Base-by-base conservation (phyloP, 495 filamentous ascomycete genomes). In the Hyaloscypha variabilis region DNA sequence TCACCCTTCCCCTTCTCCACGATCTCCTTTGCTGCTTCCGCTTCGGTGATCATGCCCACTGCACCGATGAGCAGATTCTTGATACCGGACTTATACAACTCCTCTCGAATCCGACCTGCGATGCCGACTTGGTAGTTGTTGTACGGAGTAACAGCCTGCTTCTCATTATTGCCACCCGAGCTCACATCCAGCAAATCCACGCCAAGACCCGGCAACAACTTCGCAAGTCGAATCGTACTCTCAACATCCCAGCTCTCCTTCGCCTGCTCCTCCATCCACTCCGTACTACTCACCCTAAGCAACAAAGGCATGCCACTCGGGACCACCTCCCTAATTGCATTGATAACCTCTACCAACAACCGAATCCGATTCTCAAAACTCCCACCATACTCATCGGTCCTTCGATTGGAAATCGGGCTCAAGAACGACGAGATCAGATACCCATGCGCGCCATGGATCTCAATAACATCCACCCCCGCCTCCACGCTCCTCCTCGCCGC, bases 141-240 rank as follows among this genome's bases (percentile, higher is more conserved):
- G 67, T 82, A 69, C 14, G 74, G 69, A n/a, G 76, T 60, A 63
- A 94, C 82, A 64, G 83, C 77, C 75, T 91, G 88, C 19, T 75
- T 70, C 34, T 78, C 76, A 74, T 87, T 85, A 67, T 89, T 88
- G 17, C 89, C 92, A 5, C 83, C 90, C 0, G 87, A 87, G 64
- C 84, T 89, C 53, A 93, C 87, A 74, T 96, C 92, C 19, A 94
- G 75, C 3, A 94, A 73, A 75, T 94, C 92, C 26, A 96, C 80
- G 4, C 88, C 91, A 2, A 84, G 75, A 10, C 82, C 85, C 0
- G 88, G 83, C 0, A 93, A 80, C 28, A 88, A 72, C 67, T 85
- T 83, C 17, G 90, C 88, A 2, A 96, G 79, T 64, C 74, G 68
- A 57, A 87, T 80, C 25, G 83, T 90, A 42, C 90, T 77, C 28